Conservation (phyloP, 768 basidiomycete genomes). For the Coprinellus aureogranulatus region DNA sequence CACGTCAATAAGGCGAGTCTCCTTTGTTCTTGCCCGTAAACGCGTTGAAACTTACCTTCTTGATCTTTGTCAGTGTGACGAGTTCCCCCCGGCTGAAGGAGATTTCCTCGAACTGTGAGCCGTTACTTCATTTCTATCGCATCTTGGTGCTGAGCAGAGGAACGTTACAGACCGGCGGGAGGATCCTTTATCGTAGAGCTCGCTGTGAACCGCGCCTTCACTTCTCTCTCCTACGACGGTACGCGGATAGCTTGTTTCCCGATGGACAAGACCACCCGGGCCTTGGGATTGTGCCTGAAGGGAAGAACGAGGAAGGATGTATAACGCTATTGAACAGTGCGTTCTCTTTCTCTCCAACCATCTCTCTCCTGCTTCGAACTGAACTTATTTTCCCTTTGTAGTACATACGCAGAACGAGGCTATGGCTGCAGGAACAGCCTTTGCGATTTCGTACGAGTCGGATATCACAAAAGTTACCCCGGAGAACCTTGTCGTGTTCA, state of each 20-base stretch:
- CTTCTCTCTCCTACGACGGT: constrained; percentile 35
- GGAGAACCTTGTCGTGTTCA: constrained; percentile 45
- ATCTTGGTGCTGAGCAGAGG: no score
- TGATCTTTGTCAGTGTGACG: constrained; percentile 33
- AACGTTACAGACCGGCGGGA: constrained; percentile 38
- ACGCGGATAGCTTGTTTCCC: constrained; percentile 21
- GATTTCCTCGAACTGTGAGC: constrained; percentile 42
- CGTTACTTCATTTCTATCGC: no score
- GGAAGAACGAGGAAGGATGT: constrained; percentile 26
- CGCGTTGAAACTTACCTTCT: not conserved
- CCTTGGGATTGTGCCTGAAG: constrained; percentile 22
- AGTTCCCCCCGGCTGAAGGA: constrained; percentile 42
- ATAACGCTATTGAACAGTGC: constrained; percentile 36
- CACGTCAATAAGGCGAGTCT: constrained; percentile 23
- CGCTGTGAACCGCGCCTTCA: constrained; percentile 41
- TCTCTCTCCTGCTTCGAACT: not conserved
- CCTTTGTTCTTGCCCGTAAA: no score
- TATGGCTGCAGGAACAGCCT: constrained; percentile 46
- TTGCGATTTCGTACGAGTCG: constrained; percentile 46
- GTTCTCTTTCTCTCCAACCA: constrained; percentile 8
- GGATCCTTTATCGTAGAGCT: constrained; percentile 42
- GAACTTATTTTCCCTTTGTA: constrained; percentile 14
- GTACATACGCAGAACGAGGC: constrained; percentile 46
- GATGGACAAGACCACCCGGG: constrained; percentile 37
- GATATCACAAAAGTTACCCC: constrained; percentile 37